Conservation (phyloP, 371 early-diverging fungal genomes). For the Haplosporangium sp. region DNA sequence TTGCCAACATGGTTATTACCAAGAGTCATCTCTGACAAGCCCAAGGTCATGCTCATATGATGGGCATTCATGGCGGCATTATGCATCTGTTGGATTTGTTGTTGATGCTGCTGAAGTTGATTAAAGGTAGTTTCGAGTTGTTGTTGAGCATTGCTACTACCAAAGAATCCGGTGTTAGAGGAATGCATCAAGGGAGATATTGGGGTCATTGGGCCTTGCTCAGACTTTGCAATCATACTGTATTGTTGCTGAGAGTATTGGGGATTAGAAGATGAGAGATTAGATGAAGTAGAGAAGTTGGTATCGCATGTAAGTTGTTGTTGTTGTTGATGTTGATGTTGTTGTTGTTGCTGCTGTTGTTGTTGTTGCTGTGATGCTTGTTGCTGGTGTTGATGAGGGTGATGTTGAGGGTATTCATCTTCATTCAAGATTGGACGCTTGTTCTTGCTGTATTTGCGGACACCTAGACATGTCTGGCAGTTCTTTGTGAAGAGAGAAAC, state of each 20-base stretch:
- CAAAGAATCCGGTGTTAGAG: constrained; percentile 37
- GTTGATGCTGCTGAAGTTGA: constrained; percentile 38
- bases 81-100: constrained; percentile 30
- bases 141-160: constrained; percentile 7
- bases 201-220: constrained; percentile 44
- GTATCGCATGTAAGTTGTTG: constrained; percentile 22
- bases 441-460: constrained; percentile 55
- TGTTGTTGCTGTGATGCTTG: not conserved
- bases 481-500: constrained; percentile 55
- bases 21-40: constrained; percentile 33
- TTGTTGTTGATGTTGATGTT: constrained; percentile 20
- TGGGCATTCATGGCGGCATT: constrained; percentile 37
- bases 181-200: constrained; percentile 40
- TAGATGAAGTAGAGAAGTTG: constrained; percentile 12
- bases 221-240: constrained; percentile 24
- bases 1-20: constrained; percentile 24
- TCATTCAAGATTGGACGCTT: constrained; percentile 52
- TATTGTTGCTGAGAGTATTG: constrained; percentile 34
- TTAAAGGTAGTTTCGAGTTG: constrained; percentile 9
- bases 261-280: constrained; percentile 11
- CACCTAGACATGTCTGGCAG: constrained; percentile 52
- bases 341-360: constrained; percentile 19
- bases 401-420: constrained; percentile 40
- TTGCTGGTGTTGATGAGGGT: constrained; percentile 23
- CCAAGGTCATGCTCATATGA: constrained; percentile 36